Percentiles rank a stretch among this genome's conserved stretches.
These are phyloP conservation scores for Bombardia bombarda DNA, from an alignment of 495 filamentous ascomycete genomes.

Conservation along the genomic window DNA sequence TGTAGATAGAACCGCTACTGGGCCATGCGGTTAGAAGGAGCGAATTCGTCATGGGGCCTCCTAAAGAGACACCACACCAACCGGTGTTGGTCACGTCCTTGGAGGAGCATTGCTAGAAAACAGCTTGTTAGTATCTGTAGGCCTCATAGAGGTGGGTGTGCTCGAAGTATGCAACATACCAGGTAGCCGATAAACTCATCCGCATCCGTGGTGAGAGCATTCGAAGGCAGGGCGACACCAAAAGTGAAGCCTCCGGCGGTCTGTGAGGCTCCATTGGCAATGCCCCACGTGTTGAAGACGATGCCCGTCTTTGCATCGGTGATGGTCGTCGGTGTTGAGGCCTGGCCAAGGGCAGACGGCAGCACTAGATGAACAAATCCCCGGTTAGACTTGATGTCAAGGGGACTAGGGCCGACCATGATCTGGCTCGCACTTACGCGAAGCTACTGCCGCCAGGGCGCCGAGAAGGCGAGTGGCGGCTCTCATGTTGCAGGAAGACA, in stretches of 20 bases:
- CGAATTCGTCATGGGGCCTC: constrained; percentile 49
- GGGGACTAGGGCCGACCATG: no score
- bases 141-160: neutral
- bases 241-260: constrained; percentile 39
- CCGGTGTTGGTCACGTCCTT: constrained; percentile 25
- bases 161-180: constrained; percentile 25
- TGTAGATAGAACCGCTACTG: constrained; percentile 39
- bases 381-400: no score
- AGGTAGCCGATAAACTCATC: constrained; percentile 53
- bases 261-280: constrained; percentile 15
- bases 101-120: constrained; percentile 20
- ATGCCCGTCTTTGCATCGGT: constrained; percentile 38
- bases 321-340: constrained; percentile 19
- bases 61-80: constrained; percentile 52
- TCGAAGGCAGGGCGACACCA: constrained; percentile 47
- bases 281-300: constrained; percentile 35
- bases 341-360: constrained; percentile 20
- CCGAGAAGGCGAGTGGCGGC: constrained; percentile 15
- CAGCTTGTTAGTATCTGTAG: constrained; percentile 8
- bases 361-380: no score
- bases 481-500: constrained; percentile 15
- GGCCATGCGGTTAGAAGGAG: constrained; percentile 53
- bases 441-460: constrained; percentile 18
- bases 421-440: constrained; percentile 16
- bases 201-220: constrained; percentile 41